phyloP scores from a whole-genome alignment of 768 basidiomycete genomes.

The Crassisporium funariophilum region DNA sequence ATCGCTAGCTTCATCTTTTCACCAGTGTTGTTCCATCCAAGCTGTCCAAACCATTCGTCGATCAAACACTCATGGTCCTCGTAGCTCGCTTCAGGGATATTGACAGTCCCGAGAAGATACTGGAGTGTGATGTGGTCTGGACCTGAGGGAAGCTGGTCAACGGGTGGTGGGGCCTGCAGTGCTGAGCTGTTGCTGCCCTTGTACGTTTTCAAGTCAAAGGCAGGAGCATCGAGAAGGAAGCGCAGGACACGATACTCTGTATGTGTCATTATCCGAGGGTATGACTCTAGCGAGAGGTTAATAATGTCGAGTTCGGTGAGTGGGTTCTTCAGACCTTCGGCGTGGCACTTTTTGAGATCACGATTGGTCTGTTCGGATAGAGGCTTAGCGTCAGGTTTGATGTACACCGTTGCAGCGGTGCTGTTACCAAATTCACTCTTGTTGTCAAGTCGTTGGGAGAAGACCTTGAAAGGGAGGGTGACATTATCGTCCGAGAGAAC shows the following conservation, averaged over 20 bases:
- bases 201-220: constrained; percentile 33
- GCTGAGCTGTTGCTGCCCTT: constrained; percentile 7
- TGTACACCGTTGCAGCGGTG: constrained; percentile 34
- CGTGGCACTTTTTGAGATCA: constrained; percentile 20
- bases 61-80: constrained; percentile 35
- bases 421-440: constrained; percentile 37
- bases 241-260: constrained; percentile 23
- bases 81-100: constrained; percentile 42
- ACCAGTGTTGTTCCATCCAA: constrained; percentile 18
- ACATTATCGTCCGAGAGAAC: constrained; percentile 40
- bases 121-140: constrained; percentile 29
- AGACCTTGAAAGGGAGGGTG: constrained; percentile 35
- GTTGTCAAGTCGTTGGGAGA: constrained; percentile 39
- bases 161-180: constrained; percentile 21
- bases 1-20: constrained; percentile 23
- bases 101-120: constrained; percentile 35
- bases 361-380: constrained; percentile 19
- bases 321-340: constrained; percentile 22
- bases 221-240: constrained; percentile 27
- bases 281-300: constrained; percentile 12
- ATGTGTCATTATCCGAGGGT: constrained; percentile 13
- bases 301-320: constrained; percentile 25
- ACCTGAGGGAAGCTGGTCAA: constrained; percentile 28
- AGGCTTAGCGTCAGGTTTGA: constrained; percentile 25
- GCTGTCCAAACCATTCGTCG: constrained; percentile 32